Evolutionary conservation across 192 early-diverging fungal species (phyloP).

Genomic region (Backusella australiensis): DNA sequence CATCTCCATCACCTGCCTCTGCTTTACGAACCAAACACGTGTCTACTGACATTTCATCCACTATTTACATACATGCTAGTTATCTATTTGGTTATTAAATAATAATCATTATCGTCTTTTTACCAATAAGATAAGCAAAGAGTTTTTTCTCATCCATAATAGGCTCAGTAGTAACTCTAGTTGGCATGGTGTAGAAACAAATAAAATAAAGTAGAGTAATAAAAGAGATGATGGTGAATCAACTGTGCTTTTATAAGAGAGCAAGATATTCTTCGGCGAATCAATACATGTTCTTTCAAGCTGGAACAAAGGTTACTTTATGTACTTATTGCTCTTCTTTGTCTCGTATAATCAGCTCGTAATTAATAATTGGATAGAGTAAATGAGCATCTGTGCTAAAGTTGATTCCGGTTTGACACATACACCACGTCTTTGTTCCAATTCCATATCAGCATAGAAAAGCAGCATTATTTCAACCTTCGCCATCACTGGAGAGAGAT

Average conservation of each 20-base stretch:
- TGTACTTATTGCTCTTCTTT: not conserved
- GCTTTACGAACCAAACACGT: not conserved
- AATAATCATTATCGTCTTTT: not conserved
- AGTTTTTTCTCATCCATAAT: not conserved
- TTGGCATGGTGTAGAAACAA: not conserved
- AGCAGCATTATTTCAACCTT: no score
- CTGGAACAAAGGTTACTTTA: not conserved
- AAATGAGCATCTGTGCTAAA: no score
- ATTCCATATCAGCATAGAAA: no score
- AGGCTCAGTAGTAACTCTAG: not conserved
- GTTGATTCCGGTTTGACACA: no score
- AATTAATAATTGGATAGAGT: no score
- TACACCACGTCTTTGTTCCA: no score
- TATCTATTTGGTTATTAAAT: not conserved
- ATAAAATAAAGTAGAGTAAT: not conserved
- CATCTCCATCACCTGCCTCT: not conserved
- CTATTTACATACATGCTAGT: not conserved
- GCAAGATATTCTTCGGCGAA: not conserved
- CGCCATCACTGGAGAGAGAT: no score
- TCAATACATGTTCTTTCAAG: no score
- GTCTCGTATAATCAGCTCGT: no score
- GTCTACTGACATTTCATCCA: not conserved
- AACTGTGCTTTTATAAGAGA: not conserved
- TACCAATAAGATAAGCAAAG: not conserved
- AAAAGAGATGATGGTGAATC: not conserved